These are phyloP conservation scores for Speleostelium caveatum DNA, from an alignment of 78 protist species.

Conservation along the genomic window DNA sequence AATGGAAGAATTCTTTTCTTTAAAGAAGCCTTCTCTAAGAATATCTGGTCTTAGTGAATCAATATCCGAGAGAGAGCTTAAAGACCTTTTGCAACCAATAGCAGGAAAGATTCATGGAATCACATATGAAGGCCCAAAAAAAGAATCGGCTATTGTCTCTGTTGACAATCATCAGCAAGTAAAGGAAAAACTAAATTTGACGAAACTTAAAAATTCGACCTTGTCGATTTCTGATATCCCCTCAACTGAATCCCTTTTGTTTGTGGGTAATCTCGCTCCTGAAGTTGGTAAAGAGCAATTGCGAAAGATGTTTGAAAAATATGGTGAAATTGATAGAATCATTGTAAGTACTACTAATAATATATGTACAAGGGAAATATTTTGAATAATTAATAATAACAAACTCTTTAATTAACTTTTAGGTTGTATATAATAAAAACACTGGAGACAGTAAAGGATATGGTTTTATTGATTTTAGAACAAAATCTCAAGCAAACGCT, in stretches of 20 bases:
- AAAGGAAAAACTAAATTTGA: constrained; percentile 39
- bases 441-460: constrained; percentile 68
- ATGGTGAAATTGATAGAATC: constrained; percentile 53
- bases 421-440: constrained; percentile 52
- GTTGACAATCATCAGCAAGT: constrained; percentile 22
- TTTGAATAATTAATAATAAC: background rate
- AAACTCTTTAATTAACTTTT: background rate
- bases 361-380: background rate
- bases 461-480: constrained; percentile 75
- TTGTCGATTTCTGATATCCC: constrained; percentile 29
- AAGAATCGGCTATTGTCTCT: constrained; percentile 45
- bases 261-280: constrained; percentile 64
- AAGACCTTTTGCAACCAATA: constrained; percentile 8
- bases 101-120: constrained; percentile 19
- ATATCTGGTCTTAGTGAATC: constrained; percentile 47
- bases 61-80: constrained; percentile 34
- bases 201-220: constrained; percentile 59
- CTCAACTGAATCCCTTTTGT: constrained; percentile 23
- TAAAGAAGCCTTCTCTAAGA: constrained; percentile 15
- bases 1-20: constrained; percentile 58
- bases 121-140: constrained; percentile 41
- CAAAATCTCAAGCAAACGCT: constrained; percentile 46
- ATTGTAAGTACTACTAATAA: constrained; percentile 33
- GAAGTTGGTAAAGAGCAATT: constrained; percentile 36
- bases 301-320: constrained; percentile 65